Evolutionary conservation across 805 yeast species (phyloP), one percentile per base, ranked within the genome.

Genomic region (Candida ponderosae): DNA sequence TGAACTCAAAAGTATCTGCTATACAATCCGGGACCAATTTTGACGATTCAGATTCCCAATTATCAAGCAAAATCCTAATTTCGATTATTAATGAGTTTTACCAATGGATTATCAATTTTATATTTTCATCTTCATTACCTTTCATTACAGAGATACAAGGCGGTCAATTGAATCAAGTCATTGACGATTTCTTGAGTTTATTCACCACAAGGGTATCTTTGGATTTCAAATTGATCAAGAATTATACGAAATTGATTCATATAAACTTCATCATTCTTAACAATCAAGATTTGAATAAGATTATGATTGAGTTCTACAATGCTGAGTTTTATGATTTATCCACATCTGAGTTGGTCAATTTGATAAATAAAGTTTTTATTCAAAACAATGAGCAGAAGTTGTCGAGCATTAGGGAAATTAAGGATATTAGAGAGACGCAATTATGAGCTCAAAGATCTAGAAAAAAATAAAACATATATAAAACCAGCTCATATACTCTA

Each of bases 371-470:
- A 37, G 40, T 65, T n/a, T 64, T 63, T 44, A 66, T 66, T n/a
- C 66, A 64, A 32, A 64, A 68, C 11, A 52, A 55, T 14, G 53
- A 45, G 3, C 36, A 59, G 18, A 60, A 66, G 40, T 48, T 53
- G 18, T 49, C 47, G 24, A 56, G 60, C 28, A 62, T 64, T 36
- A 47, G 49, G 16, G 70, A 65, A 32, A 60, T 65, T 29, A 53
- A 58, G 18, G 75, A 65, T 41, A 72, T 77, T 6, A 72, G 84
- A 14, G 74, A 69, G 0, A 78, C 68, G 5, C 28, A 24, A 24
- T 11, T 24, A 11, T 24, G 13, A 24, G n/a, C n/a, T n/a, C n/a
- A n/a, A n/a, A n/a, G n/a, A n/a, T n/a, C n/a, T n/a, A 0, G 77
- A 66, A 10, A 75, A 68, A 52, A 71, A 74, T 46, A 73, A 60